Percentiles rank a stretch among this genome's conserved stretches.
These are phyloP conservation scores for Boletus pseudopeckii DNA, from an alignment of 768 basidiomycete species.

Conservation along the genomic window DNA sequence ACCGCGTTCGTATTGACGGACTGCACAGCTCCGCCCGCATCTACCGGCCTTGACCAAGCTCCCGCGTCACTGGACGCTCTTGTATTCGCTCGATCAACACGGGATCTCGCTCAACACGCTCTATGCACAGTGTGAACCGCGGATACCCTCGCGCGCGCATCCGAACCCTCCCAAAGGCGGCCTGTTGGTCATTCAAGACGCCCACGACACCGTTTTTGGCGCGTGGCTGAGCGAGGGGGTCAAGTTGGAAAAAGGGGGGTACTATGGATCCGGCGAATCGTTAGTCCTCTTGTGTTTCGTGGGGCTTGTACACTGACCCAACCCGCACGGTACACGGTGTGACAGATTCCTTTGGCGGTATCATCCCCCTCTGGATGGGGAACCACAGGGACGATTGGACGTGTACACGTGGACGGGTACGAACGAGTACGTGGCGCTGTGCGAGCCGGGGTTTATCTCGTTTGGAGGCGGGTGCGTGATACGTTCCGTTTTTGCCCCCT, in stretches of 20 bases:
- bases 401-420: constrained; percentile 82
- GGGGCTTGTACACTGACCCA: neutral
- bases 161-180: constrained; percentile 39
- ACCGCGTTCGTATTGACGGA: neutral
- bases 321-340: neutral
- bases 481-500: neutral
- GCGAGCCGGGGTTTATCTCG: constrained; percentile 75
- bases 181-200: constrained; percentile 65
- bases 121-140: constrained; percentile 59
- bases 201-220: constrained; percentile 68
- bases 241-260: constrained; percentile 54
- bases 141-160: constrained; percentile 23
- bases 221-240: constrained; percentile 75
- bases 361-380: constrained; percentile 23
- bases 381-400: constrained; percentile 38
- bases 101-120: constrained; percentile 90
- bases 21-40: constrained; percentile 58
- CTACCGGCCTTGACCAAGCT: constrained; percentile 75
- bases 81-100: constrained; percentile 93
- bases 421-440: constrained; percentile 88
- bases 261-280: constrained; percentile 89
- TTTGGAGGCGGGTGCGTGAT: constrained; percentile 86
- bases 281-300: neutral
- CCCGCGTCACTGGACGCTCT: constrained; percentile 66
- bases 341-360: constrained; percentile 77